Conservation (phyloP, 352 stramenopile genomes). For the Pythium brachiatum region DNA sequence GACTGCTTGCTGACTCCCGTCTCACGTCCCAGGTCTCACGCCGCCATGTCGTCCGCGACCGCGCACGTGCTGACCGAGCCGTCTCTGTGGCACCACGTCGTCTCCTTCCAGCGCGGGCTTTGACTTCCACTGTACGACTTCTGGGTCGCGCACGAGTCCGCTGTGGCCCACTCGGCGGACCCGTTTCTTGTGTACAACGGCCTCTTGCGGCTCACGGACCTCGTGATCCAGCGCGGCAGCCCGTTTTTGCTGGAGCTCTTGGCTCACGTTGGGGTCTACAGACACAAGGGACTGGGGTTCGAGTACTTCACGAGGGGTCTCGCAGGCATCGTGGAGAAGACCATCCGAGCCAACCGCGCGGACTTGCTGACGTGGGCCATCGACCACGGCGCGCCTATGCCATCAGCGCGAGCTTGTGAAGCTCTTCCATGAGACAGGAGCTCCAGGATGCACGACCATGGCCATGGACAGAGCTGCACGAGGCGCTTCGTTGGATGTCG, state of each 20-base stretch:
- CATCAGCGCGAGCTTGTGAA: neutral
- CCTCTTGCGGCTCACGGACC: neutral
- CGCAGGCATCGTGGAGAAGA: too few relatives aligned
- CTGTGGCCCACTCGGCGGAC: too few relatives aligned
- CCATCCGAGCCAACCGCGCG: neutral
- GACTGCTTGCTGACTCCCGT: too few relatives aligned
- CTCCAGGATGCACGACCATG: neutral
- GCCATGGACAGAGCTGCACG: neutral
- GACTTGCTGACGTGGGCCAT: neutral
- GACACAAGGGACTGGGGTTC: neutral
- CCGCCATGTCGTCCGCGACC: too few relatives aligned
- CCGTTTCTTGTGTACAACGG: neutral
- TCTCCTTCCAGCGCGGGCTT: neutral
- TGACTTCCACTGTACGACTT: neutral
- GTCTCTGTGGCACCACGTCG: neutral
- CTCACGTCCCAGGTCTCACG: too few relatives aligned
- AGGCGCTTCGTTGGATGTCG: neutral
- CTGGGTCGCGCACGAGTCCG: neutral
- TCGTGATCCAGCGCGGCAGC: neutral
- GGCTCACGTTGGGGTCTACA: too few relatives aligned
- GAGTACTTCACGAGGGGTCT: neutral
- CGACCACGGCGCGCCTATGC: neutral
- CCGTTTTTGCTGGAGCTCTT: neutral
- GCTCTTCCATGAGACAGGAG: neutral
- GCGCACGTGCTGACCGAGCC: neutral